Evolutionary conservation across 176 grass and related monocot species (phyloP), one percentile per base, ranked within the genome.

Genomic region (Carex parvula): DNA sequence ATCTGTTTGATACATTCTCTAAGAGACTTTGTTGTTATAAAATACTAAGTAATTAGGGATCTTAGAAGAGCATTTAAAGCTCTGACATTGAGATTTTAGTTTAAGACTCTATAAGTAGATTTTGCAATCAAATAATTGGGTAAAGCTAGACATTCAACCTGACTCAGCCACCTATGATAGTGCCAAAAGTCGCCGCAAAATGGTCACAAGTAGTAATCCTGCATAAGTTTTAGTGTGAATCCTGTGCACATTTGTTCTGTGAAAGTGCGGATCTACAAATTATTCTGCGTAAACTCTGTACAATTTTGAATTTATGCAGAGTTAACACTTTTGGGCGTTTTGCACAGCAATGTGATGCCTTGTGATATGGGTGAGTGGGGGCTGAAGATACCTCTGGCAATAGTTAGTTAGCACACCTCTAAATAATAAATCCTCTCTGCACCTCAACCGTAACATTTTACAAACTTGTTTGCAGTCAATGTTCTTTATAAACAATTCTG

Each of bases 1-100:
- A 14, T 17, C 0, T 84, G 41, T 84, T 92, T 11, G 90, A 87
- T 4, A 64, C 86, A 90, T 39, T 39, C 81, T 92, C 82, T 22
- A 1, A 44, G 42, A 44, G 42, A 44, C 7, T 44, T 44, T 44
- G 42, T 44, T 44, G 42, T 44, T 44, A 44, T 44, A 44, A 44
- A 44, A 44, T 44, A 44, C 42, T 56, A 14, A 42, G 1, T 82
- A 12, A 32, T n/a, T 60, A 60, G 5, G 17, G 17, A 59, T n/a
- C 56, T 59, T 59, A 18, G 57, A 60, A n/a, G 17, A 60, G 57
- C 57, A 18, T 20, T 17, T 18, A 20, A 60, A 60, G 57, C 5
- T 60, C 2, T 60, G 16, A 60, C 57, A 60, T 60, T 60, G 57
- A 7, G 17, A 20, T 53, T n/a, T 75, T 14, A 24, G 41, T 48